A percentile compares a stretch with the other conserved stretches of the same genome.
Conservation (phyloP, 495 filamentous ascomycete species). For the Monascus purpureus region DNA sequence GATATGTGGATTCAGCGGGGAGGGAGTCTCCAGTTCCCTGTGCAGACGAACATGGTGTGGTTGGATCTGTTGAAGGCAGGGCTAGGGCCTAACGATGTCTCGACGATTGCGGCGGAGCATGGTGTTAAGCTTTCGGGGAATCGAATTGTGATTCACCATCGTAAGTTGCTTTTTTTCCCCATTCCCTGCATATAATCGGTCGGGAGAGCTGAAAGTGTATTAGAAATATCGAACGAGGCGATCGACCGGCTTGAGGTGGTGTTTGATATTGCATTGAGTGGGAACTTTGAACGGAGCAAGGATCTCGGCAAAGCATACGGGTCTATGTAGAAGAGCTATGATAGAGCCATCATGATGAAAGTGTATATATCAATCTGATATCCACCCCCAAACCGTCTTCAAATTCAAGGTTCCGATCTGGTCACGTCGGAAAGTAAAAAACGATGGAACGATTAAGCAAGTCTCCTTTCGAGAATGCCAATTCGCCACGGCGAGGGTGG, state of each 20-base stretch:
- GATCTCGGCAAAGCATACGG: constrained; percentile 27
- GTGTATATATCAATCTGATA: too few species aligned
- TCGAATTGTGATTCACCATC: constrained; percentile 31
- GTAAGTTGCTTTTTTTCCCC: constrained; percentile 14
- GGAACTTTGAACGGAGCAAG: constrained; percentile 20
- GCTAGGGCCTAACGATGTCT: constrained; percentile 26
- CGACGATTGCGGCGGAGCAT: constrained; percentile 22
- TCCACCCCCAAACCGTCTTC: too few species aligned
- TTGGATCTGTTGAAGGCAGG: constrained; percentile 49
- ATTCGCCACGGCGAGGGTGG: too few species aligned
- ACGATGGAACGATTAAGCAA: too few species aligned
- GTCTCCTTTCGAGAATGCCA: too few species aligned
- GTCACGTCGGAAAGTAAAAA: too few species aligned
- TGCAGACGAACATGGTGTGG: constrained; percentile 93
- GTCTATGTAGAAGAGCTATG: too few species aligned
- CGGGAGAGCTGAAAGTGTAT: too few species aligned
- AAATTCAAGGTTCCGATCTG: too few species aligned
- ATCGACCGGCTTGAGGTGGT: constrained; percentile 24
- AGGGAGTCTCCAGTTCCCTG: constrained; percentile 25
- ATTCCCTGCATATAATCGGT: too few species aligned
- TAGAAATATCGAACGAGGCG: constrained; percentile 34
- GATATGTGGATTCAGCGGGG: constrained; percentile 45
- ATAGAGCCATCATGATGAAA: too few species aligned
- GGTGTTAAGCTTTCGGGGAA: constrained; percentile 24
- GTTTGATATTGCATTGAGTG: constrained; percentile 26